These are phyloP conservation scores for Aegilops bicornis DNA, from an alignment of 176 grass and related monocot species.

Conservation along the genomic window DNA sequence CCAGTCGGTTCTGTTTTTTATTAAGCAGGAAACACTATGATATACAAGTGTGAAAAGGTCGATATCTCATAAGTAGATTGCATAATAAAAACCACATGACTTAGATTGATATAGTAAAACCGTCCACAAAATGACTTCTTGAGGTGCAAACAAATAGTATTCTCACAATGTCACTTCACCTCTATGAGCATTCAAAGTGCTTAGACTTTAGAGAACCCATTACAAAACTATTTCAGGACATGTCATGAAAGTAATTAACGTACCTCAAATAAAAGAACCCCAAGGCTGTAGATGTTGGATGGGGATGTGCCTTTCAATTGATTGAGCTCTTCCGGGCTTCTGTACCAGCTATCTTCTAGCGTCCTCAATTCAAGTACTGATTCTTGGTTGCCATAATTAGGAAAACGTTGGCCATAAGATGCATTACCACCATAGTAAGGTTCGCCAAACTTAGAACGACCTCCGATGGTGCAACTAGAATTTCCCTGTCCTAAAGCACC, in stretches of 20 bases:
- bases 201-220: constrained; percentile 10
- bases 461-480: constrained; percentile 39
- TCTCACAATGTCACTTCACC: not conserved
- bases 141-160: constrained; percentile 4
- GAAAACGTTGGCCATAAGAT: constrained; percentile 20
- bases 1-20: not conserved
- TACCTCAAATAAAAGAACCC: constrained; percentile 99
- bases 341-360: constrained; percentile 92
- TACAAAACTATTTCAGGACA: constrained; percentile 2
- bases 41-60: not conserved
- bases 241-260: constrained; percentile 16
- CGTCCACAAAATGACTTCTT: not conserved
- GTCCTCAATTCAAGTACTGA: constrained; percentile 43
- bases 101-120: not conserved
- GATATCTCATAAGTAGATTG: not conserved
- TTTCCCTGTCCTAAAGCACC: constrained; percentile 33
- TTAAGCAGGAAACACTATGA: constrained; percentile 11
- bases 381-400: constrained; percentile 37
- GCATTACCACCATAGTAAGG: constrained; percentile 10
- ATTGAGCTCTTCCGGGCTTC: constrained; percentile 71
- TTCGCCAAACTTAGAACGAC: constrained; percentile 28
- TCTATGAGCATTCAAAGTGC: constrained; percentile 12
- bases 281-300: constrained; percentile 90
- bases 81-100: not conserved
- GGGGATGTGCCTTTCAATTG: constrained; percentile 39